These are phyloP conservation scores for Colletotrichum limetticola DNA, from an alignment of 2,329 filamentous ascomycete genomes.

Conservation along the genomic window DNA sequence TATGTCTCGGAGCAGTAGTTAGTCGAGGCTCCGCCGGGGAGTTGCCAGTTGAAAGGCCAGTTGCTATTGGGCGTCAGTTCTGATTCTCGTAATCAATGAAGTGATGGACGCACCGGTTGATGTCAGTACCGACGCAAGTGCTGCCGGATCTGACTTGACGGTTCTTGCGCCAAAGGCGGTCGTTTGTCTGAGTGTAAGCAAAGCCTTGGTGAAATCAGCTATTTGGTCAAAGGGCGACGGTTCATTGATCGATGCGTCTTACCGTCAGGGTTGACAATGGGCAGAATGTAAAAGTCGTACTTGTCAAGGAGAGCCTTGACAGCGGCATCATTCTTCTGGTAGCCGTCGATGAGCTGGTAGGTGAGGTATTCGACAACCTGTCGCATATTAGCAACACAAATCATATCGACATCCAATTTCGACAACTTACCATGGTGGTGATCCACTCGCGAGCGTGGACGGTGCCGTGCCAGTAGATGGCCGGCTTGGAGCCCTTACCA, in stretches of 20 bases:
- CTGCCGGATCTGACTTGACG: slow-evolving; percentile 53
- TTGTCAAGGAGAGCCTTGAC: slow-evolving; percentile 62
- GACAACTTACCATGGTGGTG: slow-evolving; percentile 56
- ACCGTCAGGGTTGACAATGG: slow-evolving; percentile 71
- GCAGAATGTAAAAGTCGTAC: slow-evolving; percentile 75
- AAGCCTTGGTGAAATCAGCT: slow-evolving; percentile 57
- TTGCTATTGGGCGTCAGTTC: slow-evolving; percentile 44
- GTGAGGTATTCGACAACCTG: slow-evolving; percentile 63
- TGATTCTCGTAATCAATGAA: neutral
- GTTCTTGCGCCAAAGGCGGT: slow-evolving; percentile 73
- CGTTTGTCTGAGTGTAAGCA: slow-evolving; percentile 64
- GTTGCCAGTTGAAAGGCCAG: slow-evolving; percentile 66
- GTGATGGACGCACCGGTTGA: slow-evolving; percentile 57
- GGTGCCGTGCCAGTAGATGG: slow-evolving; percentile 66
- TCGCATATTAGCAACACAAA: neutral
- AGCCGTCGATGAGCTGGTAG: slow-evolving; percentile 59
- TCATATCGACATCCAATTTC: neutral
- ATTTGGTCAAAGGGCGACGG: neutral
- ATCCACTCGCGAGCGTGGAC: slow-evolving; percentile 73
- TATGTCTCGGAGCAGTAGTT: slow-evolving; percentile 63
- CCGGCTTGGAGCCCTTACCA: slow-evolving; percentile 58
- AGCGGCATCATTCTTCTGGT: slow-evolving; percentile 48
- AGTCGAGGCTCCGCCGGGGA: slow-evolving; percentile 60
- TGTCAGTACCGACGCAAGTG: slow-evolving; percentile 62
- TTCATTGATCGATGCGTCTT: slow-evolving; percentile 26